Evolutionary conservation across 192 early-diverging fungal genomes (phyloP), one percentile per base, ranked within the genome.

Genomic region (Mortierella claussenii): DNA sequence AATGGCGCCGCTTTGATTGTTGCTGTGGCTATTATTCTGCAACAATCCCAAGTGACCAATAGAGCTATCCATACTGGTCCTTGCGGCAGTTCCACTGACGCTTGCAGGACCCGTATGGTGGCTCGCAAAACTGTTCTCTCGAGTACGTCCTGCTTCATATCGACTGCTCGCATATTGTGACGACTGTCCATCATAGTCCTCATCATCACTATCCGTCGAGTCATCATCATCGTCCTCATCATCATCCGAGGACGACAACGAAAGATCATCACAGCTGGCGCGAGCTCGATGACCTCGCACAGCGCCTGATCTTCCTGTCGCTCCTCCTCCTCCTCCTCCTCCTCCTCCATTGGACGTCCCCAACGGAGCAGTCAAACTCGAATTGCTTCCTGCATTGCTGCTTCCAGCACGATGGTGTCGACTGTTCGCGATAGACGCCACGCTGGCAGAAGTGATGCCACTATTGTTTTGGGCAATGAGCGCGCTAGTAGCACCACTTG

Each of bases 161-260:
- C 51, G 47, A 30, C 43, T 18, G 1, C 30, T 28, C 18, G 45
- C 6, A n/a, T 47, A n/a, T n/a, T 50, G 36, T 8, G 18, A 47
- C 28, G 20, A 27, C 13, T 28, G 47, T 15, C 26, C 26, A n/a
- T 66, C 51, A 24, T 55, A 61, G 26, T 76, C 64, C 18, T 76
- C 73, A 21, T 67, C 71, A 24, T 66, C 73, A 36, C 73, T 76
- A 20, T 76, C 73, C 3, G 73, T 76, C 50, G 73, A 76, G 37
- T 76, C 58, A 28, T 71, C 69, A 21, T 76, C 73, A 10, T 76
- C 73, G 4, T 76, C 73, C 23, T 65, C 63, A 23, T 76, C 73
- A 45, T 76, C 65, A 45, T 76, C 73, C 4, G 73, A 76, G 20
- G 73, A 67, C 17, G 73, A 76, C 24, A 76, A n/a, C 30, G 64